Base-by-base conservation (phyloP, 139 green algal species). In the Chlorella vulgaris region DNA sequence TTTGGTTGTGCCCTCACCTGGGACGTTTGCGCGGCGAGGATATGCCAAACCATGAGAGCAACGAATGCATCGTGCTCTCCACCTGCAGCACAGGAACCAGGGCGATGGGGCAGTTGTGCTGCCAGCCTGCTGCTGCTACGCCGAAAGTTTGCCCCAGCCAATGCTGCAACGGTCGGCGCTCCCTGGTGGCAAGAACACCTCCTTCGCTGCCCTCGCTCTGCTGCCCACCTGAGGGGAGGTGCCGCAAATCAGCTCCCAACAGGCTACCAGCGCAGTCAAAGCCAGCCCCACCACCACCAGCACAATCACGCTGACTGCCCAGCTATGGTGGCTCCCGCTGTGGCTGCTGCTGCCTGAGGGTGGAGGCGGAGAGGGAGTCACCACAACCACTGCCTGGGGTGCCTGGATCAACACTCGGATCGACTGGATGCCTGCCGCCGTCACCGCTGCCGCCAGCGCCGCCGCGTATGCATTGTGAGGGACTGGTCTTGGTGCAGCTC, bases 401-500 rank as follows among this genome's bases (percentile, higher is more conserved):
- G 43, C 38, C 22, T 13, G 76, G 40, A 19, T 31, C 60, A 22
- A 39, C 15, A 3, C 61, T 38, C 10, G 76, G 76, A 26, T 61
- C 42, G 10, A 31, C 60, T 4, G 74, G 74, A 7, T 42, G 29
- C 15, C 35, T 36, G 29, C n/a, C 36, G 4, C 50, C n/a, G n/a
- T n/a, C n/a, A n/a, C n/a, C n/a, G n/a, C n/a, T n/a, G n/a, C n/a
- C 7, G 33, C 66, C 39, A 22, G 38, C 47, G 35, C 77, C 65
- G 50, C 47, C 28, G 26, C n/a, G 26, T 43, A 28, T 68, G 69
- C 85, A 89, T 3, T 69, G n/a, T 2, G 82, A 88, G 19, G 85
- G 85, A 69, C 65, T 85, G n/a, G 83, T 82, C 33, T 31, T 50
- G 33, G 76, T 85, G 70, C 85, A 89, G 29, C 80, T 39, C 82